Conservation (phyloP, 2,329 filamentous ascomycete genomes). For the Trichoderma pleuroti region DNA sequence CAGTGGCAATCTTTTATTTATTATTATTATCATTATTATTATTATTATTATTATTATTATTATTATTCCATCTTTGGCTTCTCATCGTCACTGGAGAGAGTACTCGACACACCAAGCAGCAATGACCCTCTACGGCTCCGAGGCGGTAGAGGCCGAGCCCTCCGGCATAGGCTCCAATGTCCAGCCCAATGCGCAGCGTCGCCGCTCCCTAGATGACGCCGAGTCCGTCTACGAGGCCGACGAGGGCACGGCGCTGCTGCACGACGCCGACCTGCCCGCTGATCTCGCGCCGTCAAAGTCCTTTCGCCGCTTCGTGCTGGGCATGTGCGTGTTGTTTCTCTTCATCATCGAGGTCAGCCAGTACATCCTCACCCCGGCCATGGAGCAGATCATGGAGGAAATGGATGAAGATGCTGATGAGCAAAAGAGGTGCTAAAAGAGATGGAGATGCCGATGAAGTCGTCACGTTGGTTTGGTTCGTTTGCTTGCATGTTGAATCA, state of each 20-base stretch:
- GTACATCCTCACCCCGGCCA: conserved; percentile 39
- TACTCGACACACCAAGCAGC: background rate
- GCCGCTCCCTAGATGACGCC: background rate
- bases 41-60: too few relatives aligned
- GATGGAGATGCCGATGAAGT: background rate
- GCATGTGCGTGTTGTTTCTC: conserved; percentile 37
- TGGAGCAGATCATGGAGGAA: conserved; percentile 50
- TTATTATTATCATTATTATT: too few relatives aligned
- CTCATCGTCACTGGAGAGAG: background rate
- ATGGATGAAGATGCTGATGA: background rate
- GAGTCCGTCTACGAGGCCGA: background rate
- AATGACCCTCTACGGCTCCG: conserved; percentile 6
- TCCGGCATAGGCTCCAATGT: background rate
- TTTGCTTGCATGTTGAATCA: background rate
- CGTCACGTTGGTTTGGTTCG: background rate
- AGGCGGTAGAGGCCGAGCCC: background rate
- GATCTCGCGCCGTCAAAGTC: conserved; percentile 25
- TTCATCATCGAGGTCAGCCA: conserved; percentile 43
- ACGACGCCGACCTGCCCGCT: conserved; percentile 20
- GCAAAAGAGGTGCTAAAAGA: background rate
- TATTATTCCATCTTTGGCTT: too few relatives aligned
- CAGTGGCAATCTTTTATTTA: background rate
- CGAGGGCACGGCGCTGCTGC: conserved; percentile 26
- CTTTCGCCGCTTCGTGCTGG: conserved; percentile 31
- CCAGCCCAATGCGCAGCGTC: background rate